These are phyloP conservation scores for Brassica napus DNA, from an alignment of 345 rosid species.

Conservation along the genomic window DNA sequence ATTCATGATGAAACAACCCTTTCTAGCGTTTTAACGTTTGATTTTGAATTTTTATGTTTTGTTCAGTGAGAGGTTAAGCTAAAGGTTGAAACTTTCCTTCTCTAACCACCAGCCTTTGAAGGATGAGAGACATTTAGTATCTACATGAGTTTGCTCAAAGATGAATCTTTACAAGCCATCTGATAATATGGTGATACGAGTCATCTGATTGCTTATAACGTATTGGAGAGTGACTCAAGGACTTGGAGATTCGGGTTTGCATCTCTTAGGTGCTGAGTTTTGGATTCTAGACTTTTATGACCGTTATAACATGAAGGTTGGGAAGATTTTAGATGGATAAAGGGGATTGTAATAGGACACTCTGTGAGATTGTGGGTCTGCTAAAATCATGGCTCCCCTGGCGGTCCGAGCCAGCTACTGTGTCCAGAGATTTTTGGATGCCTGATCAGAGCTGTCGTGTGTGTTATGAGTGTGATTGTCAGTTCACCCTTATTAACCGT, in stretches of 20 bases:
- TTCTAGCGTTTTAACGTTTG: neutral
- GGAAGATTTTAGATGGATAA: conserved; percentile 60
- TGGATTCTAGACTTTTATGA: conserved; percentile 3
- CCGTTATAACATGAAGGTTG: conserved; percentile 53
- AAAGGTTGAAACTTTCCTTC: neutral
- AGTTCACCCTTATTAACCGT: conserved; percentile 72
- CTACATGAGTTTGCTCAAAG: neutral
- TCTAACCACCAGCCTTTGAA: conserved; percentile 7
- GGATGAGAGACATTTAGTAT: too few species aligned
- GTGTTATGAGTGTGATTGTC: conserved; percentile 87
- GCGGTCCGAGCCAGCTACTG: conserved; percentile 71
- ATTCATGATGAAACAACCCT: conserved; percentile 1
- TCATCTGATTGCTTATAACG: neutral
- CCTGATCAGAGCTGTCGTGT: conserved; percentile 96
- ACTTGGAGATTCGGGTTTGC: neutral
- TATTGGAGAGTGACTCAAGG: neutral
- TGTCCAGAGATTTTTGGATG: conserved; percentile 98
- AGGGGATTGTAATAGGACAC: conserved; percentile 49
- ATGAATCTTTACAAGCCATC: neutral
- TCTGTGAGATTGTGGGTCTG: conserved; percentile 57
- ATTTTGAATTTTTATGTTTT: neutral
- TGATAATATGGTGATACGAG: neutral
- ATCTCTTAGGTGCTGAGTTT: conserved; percentile 24
- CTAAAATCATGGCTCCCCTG: conserved; percentile 72
- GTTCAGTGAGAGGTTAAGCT: conserved; percentile 28